Evolutionary conservation across 1,139 yeast genomes (phyloP), one percentile per base, ranked within the genome.

Genomic region (Hyphopichia pseudoburtonii): DNA sequence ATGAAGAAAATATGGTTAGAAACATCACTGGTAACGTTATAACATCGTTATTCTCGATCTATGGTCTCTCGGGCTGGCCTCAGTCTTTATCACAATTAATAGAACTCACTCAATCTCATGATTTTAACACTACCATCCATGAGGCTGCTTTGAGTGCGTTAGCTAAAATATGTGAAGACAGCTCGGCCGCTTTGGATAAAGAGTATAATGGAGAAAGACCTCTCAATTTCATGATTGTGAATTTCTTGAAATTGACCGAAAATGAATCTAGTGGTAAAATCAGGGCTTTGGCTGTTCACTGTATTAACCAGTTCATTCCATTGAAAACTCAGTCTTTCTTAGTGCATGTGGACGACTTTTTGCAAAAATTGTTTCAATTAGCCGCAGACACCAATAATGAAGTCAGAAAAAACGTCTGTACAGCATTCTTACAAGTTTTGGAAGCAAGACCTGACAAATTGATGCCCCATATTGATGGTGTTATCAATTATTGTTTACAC

Each of bases 11-110:
- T 15, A 65, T 86, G 52, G 86, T 90, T 18, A 75, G 96, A 44
- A 88, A 86, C 54, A 87, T 90, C 43, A 82, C 96, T 11, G 96
- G 97, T 32, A 90, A 83, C 54, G 95, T 89, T 37, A 82, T 92
- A 36, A 86, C 97, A 2, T 76, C 96, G 0, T 64, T 92, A 29
- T 85, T 90, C 49, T 72, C 85, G 7, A 69, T 78, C n/a, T 77
- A 80, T 34, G 95, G 96, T 1, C 70, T 86, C 30, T 61, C 66
- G 23, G 70, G 73, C 22, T 88, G 96, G 96, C 89, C 95, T 2
- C 78, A 76, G 31, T 73, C 84, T 17, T 64, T 92, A 23, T 82
- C 86, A 1, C 81, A 78, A 46, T 70, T 92, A 37, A 60, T 89
- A 50, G 76, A 76, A 38, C 60, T 88, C 51, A 76, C 83, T 4